Conservation (phyloP, 2,329 filamentous ascomycete genomes). For the Stachybotrys elegans region DNA sequence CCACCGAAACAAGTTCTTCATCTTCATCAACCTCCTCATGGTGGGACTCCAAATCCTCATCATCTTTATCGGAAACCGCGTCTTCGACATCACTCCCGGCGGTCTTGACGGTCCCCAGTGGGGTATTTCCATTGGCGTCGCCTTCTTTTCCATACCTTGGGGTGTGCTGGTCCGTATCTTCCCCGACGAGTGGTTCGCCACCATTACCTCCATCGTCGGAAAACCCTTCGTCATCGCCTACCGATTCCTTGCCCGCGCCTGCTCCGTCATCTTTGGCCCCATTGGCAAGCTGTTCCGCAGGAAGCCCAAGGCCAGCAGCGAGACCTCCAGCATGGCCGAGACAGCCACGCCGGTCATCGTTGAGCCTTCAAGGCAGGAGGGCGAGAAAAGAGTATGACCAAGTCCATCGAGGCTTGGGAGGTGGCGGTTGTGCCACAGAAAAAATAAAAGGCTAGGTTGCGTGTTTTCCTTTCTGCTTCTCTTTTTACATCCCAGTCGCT, state of each 20-base stretch:
- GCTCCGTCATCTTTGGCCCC: neutral
- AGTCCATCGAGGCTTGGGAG: too few relatives aligned
- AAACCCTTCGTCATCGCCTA: too few relatives aligned
- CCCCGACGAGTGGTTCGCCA: slow-evolving; percentile 38
- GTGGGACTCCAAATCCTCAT: slow-evolving; percentile 53
- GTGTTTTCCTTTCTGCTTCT: too few relatives aligned
- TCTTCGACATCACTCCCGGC: slow-evolving; percentile 43
- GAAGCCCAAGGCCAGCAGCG: neutral
- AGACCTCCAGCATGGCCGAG: too few relatives aligned
- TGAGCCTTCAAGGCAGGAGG: too few relatives aligned
- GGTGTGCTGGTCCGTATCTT: slow-evolving; percentile 44
- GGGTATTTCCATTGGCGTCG: slow-evolving; percentile 35
- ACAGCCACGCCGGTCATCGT: too few relatives aligned
- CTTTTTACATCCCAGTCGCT: too few relatives aligned
- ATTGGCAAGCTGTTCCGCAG: neutral
- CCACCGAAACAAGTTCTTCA: slow-evolving; percentile 51
- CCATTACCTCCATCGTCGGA: too few relatives aligned
- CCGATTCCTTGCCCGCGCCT: too few relatives aligned
- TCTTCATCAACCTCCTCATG: slow-evolving; percentile 52
- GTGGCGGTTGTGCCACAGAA: too few relatives aligned
- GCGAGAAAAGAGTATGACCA: too few relatives aligned
- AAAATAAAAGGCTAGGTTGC: too few relatives aligned
- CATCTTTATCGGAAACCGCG: slow-evolving; percentile 50
- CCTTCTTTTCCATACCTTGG: slow-evolving; percentile 40
- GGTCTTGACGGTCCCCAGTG: slow-evolving; percentile 44